These are phyloP conservation scores for Candida tibetensis DNA, from an alignment of 805 yeast species.

Conservation along the genomic window DNA sequence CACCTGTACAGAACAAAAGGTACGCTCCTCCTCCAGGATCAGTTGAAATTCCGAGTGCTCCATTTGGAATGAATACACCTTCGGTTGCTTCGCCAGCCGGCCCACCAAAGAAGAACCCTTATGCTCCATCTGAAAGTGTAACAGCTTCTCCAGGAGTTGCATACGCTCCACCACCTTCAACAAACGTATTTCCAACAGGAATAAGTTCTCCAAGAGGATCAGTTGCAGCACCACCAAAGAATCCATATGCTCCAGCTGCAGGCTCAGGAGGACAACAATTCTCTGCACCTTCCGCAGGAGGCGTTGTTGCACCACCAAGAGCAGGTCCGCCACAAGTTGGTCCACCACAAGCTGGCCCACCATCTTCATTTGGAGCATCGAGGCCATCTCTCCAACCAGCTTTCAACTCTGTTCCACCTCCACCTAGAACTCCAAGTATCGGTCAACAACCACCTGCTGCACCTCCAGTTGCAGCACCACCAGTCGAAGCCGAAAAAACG, in stretches of 20 bases:
- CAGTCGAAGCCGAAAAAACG: constrained; percentile 18
- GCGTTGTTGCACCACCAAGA: constrained; percentile 1
- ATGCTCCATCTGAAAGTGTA: constrained; percentile 21
- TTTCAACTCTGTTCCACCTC: constrained; percentile 6
- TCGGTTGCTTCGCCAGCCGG: constrained; percentile 22
- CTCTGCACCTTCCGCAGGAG: neutral
- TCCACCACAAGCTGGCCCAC: constrained; percentile 10
- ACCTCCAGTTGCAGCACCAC: constrained; percentile 20
- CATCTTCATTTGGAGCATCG: constrained; percentile 19
- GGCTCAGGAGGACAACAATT: neutral
- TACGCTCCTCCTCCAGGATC: constrained; percentile 32
- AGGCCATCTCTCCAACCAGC: constrained; percentile 18
- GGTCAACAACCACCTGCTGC: constrained; percentile 19
- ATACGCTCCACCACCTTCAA: constrained; percentile 32
- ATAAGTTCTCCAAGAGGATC: constrained; percentile 11
- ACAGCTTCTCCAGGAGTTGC: constrained; percentile 15
- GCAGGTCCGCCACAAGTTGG: constrained; percentile 8
- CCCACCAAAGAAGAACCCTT: constrained; percentile 18
- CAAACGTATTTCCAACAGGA: constrained; percentile 13
- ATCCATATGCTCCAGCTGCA: constrained; percentile 38
- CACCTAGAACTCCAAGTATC: constrained; percentile 13
- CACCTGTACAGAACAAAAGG: constrained; percentile 25
- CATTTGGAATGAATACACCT: constrained; percentile 2
- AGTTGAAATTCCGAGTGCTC: constrained; percentile 5
- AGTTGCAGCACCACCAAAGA: constrained; percentile 23